Percentiles rank a stretch among this genome's conserved stretches.
Evolutionary conservation across 345 rosid species (phyloP).

Genomic region (Pugionium cornutum): DNA sequence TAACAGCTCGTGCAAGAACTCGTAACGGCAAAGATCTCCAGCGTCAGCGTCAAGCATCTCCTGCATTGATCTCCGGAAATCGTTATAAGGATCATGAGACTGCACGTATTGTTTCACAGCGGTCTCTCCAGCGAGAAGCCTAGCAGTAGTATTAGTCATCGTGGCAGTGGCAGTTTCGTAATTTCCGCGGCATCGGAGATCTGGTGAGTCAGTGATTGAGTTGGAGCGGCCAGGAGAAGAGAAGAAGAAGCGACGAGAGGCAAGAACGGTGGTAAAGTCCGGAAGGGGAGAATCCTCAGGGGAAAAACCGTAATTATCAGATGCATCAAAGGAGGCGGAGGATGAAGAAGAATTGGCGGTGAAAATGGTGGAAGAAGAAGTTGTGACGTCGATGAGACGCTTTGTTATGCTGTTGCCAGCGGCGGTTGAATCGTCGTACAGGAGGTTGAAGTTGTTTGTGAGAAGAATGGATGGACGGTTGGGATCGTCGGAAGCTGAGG

Average conservation of each 20-base stretch:
- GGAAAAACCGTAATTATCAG: slow-evolving; percentile 28
- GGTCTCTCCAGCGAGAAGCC: slow-evolving; percentile 49
- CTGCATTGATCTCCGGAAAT: slow-evolving; percentile 75
- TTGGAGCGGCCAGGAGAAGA: slow-evolving; percentile 87
- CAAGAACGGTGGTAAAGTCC: slow-evolving; percentile 66
- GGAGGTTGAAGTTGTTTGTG: slow-evolving; percentile 36
- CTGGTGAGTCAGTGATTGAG: slow-evolving; percentile 72
- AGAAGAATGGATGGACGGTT: slow-evolving; percentile 32
- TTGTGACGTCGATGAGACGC: slow-evolving; percentile 14
- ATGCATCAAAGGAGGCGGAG: slow-evolving; percentile 18
- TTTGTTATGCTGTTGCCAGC: slow-evolving; percentile 18
- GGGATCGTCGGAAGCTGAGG: slow-evolving; percentile 5
- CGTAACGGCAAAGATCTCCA: slow-evolving; percentile 50
- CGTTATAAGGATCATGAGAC: slow-evolving; percentile 78
- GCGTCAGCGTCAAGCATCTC: slow-evolving; percentile 87
- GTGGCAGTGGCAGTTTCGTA: slow-evolving; percentile 13
- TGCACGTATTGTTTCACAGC: slow-evolving; percentile 58
- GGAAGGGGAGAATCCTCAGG: slow-evolving; percentile 43
- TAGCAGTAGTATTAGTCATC: neutral
- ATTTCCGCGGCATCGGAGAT: neutral
- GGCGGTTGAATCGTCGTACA: slow-evolving; percentile 17
- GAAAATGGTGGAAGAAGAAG: neutral
- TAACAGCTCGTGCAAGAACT: slow-evolving; percentile 75
- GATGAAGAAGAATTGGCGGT: slow-evolving; percentile 18
- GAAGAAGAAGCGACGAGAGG: slow-evolving; percentile 91